A percentile compares a stretch with the other conserved stretches of the same genome.
Conservation (phyloP, 1,139 yeast genomes). For the Suhomyces guaymorum region DNA sequence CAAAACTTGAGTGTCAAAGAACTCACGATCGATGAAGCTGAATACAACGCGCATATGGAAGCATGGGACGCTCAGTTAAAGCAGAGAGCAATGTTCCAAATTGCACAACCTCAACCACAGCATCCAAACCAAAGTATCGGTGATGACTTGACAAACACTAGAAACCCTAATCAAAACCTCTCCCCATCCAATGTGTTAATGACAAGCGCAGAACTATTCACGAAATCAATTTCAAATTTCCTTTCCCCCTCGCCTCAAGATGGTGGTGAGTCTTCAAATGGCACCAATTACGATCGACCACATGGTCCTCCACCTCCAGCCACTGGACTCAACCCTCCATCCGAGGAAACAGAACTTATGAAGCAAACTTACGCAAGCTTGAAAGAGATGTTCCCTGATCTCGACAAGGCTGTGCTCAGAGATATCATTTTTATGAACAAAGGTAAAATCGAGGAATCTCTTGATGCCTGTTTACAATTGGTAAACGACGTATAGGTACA, state of each 20-base stretch:
- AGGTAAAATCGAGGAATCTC: constrained; percentile 71
- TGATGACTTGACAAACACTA: background rate
- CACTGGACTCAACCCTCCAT: background rate
- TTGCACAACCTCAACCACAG: constrained; percentile 26
- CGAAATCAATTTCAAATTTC: constrained; percentile 49
- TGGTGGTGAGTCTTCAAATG: constrained; percentile 1
- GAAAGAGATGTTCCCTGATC: constrained; percentile 70
- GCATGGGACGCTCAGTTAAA: constrained; percentile 50
- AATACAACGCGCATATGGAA: constrained; percentile 50
- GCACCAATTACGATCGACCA: constrained; percentile 3
- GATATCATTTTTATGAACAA: constrained; percentile 71
- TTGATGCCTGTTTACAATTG: constrained; percentile 59
- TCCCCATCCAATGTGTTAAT: constrained; percentile 54
- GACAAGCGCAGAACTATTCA: constrained; percentile 55
- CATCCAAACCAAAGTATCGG: constrained; percentile 7
- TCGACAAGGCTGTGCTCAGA: constrained; percentile 66
- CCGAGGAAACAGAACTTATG: constrained; percentile 13
- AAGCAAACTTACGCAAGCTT: constrained; percentile 45
- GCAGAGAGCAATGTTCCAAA: constrained; percentile 15
- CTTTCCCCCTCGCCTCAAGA: constrained; percentile 46
- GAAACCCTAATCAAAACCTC: constrained; percentile 21
- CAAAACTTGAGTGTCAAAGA: constrained; percentile 57
- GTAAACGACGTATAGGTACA: constrained; percentile 18
- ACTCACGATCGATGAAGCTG: constrained; percentile 63
- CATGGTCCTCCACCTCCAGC: constrained; percentile 4